Percentiles rank a stretch among this genome's conserved stretches.
phyloP scores from a whole-genome alignment of 129 eudicot genomes.

The Logfia minima region DNA sequence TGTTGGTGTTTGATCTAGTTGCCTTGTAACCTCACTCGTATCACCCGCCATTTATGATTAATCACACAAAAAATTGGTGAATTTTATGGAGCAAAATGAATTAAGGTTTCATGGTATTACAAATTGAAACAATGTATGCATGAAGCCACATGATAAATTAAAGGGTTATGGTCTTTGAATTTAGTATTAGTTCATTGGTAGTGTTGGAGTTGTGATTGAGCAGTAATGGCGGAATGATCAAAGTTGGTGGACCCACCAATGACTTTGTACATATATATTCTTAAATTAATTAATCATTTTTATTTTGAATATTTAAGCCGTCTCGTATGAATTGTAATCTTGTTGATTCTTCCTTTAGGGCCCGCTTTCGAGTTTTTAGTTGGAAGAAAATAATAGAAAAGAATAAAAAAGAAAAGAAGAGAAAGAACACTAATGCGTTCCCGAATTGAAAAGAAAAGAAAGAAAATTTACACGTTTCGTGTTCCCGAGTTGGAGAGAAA shows the following conservation, averaged over 20 bases:
- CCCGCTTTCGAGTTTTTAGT: no score
- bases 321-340: background rate
- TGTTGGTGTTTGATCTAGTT: slow-evolving; percentile 82
- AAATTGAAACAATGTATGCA: slow-evolving; percentile 5
- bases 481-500: no score
- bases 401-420: no score
- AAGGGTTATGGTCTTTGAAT: background rate
- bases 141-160: background rate
- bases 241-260: slow-evolving; percentile 31
- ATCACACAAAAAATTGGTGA: background rate
- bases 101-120: slow-evolving; percentile 4
- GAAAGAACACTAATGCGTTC: no score
- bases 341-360: no score
- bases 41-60: slow-evolving; percentile 46
- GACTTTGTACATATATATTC: background rate
- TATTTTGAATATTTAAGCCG: slow-evolving; percentile 3
- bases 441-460: no score
- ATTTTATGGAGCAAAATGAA: slow-evolving; percentile 19
- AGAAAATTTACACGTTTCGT: no score
- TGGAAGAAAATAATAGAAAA: no score
- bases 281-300: background rate
- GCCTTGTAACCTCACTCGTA: slow-evolving; percentile 30
- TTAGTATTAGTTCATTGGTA: slow-evolving; percentile 24
- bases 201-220: slow-evolving; percentile 40
- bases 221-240: slow-evolving; percentile 39